Percentiles rank a stretch among this genome's conserved stretches.
Conservation (phyloP, 140 eudicot genomes). For the Cichorium intybus region DNA sequence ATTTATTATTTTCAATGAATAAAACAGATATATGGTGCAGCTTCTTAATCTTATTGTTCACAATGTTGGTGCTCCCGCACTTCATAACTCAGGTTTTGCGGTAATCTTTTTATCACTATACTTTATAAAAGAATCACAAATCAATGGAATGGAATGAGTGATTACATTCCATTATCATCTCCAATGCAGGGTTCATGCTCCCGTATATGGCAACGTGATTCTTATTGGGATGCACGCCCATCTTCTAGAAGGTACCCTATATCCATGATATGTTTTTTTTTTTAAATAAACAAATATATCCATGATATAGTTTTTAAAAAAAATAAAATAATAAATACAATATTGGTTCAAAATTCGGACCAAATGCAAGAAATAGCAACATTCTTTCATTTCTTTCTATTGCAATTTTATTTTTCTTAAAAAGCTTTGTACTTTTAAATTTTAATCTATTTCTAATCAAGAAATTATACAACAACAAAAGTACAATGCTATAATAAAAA, state of each 20-base stretch:
- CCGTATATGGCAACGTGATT: conserved; percentile 97
- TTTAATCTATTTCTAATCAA: too few relatives aligned
- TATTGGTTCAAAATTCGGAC: background rate
- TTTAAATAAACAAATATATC: too few relatives aligned
- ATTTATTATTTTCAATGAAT: conserved; percentile 12
- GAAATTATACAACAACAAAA: too few relatives aligned
- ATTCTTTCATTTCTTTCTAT: background rate
- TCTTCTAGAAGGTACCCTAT: conserved; percentile 75
- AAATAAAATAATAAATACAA: too few relatives aligned
- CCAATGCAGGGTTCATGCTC: conserved; percentile 91
- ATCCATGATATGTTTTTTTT: too few relatives aligned
- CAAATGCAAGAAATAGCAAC: background rate
- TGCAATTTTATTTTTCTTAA: too few relatives aligned
- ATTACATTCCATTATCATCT: background rate
- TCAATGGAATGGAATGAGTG: background rate
- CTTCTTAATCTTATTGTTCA: conserved; percentile 80
- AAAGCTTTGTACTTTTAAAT: too few relatives aligned
- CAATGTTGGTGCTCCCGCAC: conserved; percentile 85
- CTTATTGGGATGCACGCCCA: conserved; percentile 98
- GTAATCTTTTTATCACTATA: conserved; percentile 44
- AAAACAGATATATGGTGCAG: conserved; percentile 91
- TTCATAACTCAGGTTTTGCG: conserved; percentile 98
- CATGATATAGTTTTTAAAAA: background rate
- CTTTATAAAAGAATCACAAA: background rate
- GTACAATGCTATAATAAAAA: too few relatives aligned